phyloP scores from a whole-genome alignment of 768 basidiomycete genomes.

The Psilocybe tampanensis region DNA sequence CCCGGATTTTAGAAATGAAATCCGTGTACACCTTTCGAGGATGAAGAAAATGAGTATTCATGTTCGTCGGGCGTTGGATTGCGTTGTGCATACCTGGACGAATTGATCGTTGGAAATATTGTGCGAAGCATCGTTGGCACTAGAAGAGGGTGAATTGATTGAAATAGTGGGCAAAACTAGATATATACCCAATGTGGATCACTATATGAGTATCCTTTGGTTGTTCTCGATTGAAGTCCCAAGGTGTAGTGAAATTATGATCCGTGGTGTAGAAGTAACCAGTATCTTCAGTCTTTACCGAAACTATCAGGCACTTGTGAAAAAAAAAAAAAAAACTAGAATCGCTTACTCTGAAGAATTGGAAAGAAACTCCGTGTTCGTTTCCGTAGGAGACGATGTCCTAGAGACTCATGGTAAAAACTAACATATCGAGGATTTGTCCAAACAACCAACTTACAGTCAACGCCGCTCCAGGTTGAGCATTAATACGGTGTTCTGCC shows the following conservation, averaged over 20 bases:
- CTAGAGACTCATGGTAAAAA: conserved; percentile 24
- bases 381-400: conserved; percentile 56
- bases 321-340: conserved; percentile 2
- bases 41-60: neutral
- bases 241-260: conserved; percentile 63
- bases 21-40: conserved; percentile 45
- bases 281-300: conserved; percentile 53
- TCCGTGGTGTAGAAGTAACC: conserved; percentile 54
- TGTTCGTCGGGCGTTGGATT: neutral
- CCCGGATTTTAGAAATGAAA: conserved; percentile 47
- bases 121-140: conserved; percentile 60
- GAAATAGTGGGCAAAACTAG: neutral
- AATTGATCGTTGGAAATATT: conserved; percentile 46
- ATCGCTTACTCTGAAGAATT: conserved; percentile 46
- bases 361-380: conserved; percentile 51
- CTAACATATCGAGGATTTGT: neutral
- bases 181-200: conserved; percentile 53
- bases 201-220: conserved; percentile 53
- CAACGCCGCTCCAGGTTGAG: conserved; percentile 57
- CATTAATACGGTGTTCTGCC: conserved; percentile 52
- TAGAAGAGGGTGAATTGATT: conserved; percentile 12
- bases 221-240: conserved; percentile 52
- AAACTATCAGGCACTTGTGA: neutral
- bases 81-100: conserved; percentile 32
- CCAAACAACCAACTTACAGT: conserved; percentile 28